Evolutionary conservation across 306 rosid species (phyloP), one percentile per base, ranked within the genome.

Genomic region (Comarum palustre): DNA sequence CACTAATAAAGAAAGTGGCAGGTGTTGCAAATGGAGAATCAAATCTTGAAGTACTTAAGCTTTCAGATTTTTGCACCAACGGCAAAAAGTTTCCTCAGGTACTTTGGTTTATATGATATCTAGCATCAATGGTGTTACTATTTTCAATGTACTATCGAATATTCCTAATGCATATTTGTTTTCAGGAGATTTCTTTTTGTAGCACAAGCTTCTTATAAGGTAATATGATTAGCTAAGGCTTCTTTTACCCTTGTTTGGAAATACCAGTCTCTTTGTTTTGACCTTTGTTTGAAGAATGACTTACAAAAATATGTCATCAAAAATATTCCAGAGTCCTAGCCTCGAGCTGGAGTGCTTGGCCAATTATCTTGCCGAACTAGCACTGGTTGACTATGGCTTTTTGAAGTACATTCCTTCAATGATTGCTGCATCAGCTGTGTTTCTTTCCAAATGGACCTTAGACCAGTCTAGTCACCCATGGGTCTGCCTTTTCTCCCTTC

Each of bases 121-220:
- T 2, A 22, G 31, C 78, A 54, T 80, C 24, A 43, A 15, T 52
- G 38, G 14, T 42, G 31, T 27, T 22, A 0, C 13, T 54, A 16
- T 20, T 34, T 76, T 8, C 54, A 51, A 8, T n/a, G 13, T 73
- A 4, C 32, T 5, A 27, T 27, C 39, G 38, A 50, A n/a, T 58
- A 65, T 61, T 64, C 74, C 77, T 43, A 14, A 76, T 72, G 63
- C 66, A 43, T 54, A 38, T 79, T 73, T 76, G 77, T 75, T 89
- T 76, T 59, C 83, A 95, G 99, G 96, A 83, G 97, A 78, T 91
- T 87, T 76, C 90, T 95, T 83, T 91, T 86, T 71, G 99, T 92
- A 16, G 99, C 96, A 41, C 99, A 91, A 83, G 90, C 96, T 73
- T 85, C 90, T 34, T 85, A 80, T 79, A 80, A 80, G 96, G 99